Evolutionary conservation across 495 filamentous ascomycete species (phyloP).

Genomic region (Xanthoparmelia taractica): DNA sequence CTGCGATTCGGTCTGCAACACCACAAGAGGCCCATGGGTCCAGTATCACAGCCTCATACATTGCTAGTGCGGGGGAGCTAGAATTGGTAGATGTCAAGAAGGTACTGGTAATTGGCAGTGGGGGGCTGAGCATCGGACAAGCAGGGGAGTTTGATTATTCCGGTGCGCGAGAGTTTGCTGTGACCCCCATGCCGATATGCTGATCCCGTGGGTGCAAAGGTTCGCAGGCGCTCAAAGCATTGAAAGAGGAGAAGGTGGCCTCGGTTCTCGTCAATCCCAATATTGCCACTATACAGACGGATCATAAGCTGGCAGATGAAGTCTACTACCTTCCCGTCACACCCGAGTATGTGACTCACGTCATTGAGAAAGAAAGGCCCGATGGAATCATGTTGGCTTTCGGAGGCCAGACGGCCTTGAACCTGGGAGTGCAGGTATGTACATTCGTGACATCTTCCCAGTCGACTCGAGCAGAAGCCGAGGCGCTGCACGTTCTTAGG

Average conservation of each 20-base stretch:
- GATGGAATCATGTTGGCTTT: slow-evolving; percentile 97
- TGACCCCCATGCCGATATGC: neutral
- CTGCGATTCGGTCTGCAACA: slow-evolving; percentile 3
- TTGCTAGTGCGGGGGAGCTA: slow-evolving; percentile 8
- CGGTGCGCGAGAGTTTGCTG: slow-evolving; percentile 42
- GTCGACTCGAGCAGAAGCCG: neutral
- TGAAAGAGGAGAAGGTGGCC: slow-evolving; percentile 91
- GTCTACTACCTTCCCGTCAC: slow-evolving; percentile 98
- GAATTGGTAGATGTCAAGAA: slow-evolving; percentile 80
- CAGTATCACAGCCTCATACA: slow-evolving; percentile 5
- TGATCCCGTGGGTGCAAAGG: slow-evolving; percentile 41
- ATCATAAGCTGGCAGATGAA: slow-evolving; percentile 93
- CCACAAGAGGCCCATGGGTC: slow-evolving; percentile 13
- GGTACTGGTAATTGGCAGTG: slow-evolving; percentile 85
- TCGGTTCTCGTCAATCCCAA: slow-evolving; percentile 97
- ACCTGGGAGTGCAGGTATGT: slow-evolving; percentile 69
- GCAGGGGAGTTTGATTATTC: slow-evolving; percentile 98
- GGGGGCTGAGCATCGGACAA: slow-evolving; percentile 91
- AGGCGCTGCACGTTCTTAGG: neutral
- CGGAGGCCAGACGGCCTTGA: slow-evolving; percentile 91
- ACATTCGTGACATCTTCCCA: neutral
- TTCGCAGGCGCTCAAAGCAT: slow-evolving; percentile 90
- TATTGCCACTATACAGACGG: slow-evolving; percentile 97
- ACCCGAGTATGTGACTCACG: slow-evolving; percentile 93
- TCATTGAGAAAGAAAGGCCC: slow-evolving; percentile 83